Evolutionary conservation across 306 rosid genomes (phyloP), one percentile per base, ranked within the genome.

Genomic region (Acacia acuminata): DNA sequence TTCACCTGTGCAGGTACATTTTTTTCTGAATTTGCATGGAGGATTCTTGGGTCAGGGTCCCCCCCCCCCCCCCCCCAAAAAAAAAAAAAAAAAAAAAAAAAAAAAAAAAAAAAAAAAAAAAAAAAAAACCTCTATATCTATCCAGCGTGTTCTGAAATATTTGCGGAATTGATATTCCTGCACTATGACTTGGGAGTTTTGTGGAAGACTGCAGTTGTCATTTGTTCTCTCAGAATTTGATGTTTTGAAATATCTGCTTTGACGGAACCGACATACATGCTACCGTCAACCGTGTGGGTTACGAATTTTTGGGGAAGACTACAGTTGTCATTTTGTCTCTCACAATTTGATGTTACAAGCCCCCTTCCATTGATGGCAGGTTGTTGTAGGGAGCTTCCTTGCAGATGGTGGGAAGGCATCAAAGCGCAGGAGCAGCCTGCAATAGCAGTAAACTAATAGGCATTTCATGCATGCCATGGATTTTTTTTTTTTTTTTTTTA

Each of bases 1-100:
- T 68, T 79, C 94, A 40, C 92, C 98, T 61, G 85, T 94, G 88
- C 97, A 92, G 97, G 97, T 92, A 74, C 79, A 76, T 79, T 34
- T 24, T 24, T 47, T 32, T 45, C 22, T 51, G 53, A 45, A 71
- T 88, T n/a, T 36, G 24, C 72, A 19, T 19, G 8, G 43, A 8
- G 6, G 12, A 36, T n/a, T n/a, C n/a, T n/a, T n/a, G n/a, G n/a
- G n/a, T n/a, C n/a, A n/a, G n/a, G n/a, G n/a, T n/a, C n/a, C n/a
- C n/a, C n/a, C n/a, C n/a, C n/a, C n/a, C n/a, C n/a, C n/a, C n/a
- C n/a, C n/a, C n/a, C n/a, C n/a, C n/a, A n/a, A n/a, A n/a, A n/a
- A n/a, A n/a, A n/a, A n/a, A n/a, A n/a, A n/a, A n/a, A n/a, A n/a
- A n/a, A n/a, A n/a, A n/a, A n/a, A n/a, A n/a, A n/a, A n/a, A n/a